Evolutionary conservation across 345 rosid species (phyloP).

Genomic region (Eucalyptus albens): DNA sequence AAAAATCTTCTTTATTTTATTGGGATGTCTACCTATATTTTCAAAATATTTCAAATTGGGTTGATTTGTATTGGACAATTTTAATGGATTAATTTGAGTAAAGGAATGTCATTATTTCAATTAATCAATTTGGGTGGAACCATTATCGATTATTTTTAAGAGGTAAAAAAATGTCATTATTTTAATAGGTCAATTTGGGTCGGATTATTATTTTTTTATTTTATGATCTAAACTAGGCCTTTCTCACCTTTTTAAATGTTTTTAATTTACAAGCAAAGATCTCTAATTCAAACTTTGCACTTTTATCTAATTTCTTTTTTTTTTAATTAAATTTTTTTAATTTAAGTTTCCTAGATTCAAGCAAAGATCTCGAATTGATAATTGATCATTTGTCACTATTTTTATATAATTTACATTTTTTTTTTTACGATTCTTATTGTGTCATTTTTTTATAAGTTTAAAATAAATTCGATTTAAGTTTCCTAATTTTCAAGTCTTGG

Average conservation of each 20-base stretch:
- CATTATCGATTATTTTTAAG: too few species aligned
- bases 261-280: neutral
- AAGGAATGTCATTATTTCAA: neutral
- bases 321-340: too few species aligned
- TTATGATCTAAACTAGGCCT: neutral
- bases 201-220: rapidly evolving
- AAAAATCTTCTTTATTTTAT: neutral
- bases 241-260: neutral
- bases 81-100: neutral
- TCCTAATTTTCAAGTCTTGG: neutral
- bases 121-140: too few species aligned
- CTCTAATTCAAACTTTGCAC: too few species aligned
- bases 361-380: neutral
- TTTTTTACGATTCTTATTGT: too few species aligned
- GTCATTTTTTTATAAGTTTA: neutral
- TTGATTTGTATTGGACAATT: too few species aligned
- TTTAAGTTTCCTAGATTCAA: too few species aligned
- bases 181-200: neutral
- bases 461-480: neutral
- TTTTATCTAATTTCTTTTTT: too few species aligned
- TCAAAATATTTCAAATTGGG: neutral
- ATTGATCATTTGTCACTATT: neutral
- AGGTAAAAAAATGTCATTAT: too few species aligned
- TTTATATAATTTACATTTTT: too few species aligned
- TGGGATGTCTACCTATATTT: neutral